Percentiles rank a stretch among this genome's conserved stretches.
Conservation (phyloP, 23 red algal genomes). For the Gracilaria domingensis region DNA sequence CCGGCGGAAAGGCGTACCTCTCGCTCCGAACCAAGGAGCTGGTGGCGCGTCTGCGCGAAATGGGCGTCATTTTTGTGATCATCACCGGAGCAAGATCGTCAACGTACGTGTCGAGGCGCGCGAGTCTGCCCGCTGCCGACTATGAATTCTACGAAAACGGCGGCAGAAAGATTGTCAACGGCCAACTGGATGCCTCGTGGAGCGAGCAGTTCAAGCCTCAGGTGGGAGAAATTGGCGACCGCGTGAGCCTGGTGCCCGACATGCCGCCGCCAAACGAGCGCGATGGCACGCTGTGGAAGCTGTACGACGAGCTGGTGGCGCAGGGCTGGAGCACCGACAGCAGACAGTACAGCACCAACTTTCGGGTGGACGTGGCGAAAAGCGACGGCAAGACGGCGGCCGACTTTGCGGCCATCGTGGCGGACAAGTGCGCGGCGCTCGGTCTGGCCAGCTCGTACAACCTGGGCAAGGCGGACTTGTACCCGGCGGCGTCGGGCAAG, state of each 20-base stretch:
- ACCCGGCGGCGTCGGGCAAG: conserved; percentile 86
- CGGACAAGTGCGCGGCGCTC: neutral
- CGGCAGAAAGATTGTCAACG: conserved; percentile 65
- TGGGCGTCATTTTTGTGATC: conserved; percentile 84
- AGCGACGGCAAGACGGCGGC: conserved; percentile 50
- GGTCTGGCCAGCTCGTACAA: conserved; percentile 76
- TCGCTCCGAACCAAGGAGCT: conserved; percentile 62
- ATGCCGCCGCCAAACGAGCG: conserved; percentile 33
- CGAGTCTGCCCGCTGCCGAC: conserved; percentile 79
- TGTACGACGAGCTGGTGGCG: conserved; percentile 36
- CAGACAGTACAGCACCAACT: conserved; percentile 82
- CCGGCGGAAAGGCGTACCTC: conserved; percentile 73
- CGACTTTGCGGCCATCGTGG: neutral
- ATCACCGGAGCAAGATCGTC: conserved; percentile 90
- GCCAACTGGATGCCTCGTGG: conserved; percentile 57
- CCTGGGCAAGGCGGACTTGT: conserved; percentile 91
- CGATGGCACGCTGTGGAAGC: conserved; percentile 62
- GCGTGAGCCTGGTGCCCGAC: conserved; percentile 21
- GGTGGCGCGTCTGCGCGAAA: conserved; percentile 61
- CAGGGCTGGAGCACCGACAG: conserved; percentile 81
- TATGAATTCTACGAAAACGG: conserved; percentile 94
- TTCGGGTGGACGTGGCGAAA: conserved; percentile 77
- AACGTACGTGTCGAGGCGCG: conserved; percentile 78
- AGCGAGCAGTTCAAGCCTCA: conserved; percentile 65
- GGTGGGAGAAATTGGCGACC: conserved; percentile 45